phyloP scores from a whole-genome alignment of 2,329 filamentous ascomycete species.

The Cladobotryum protrusum region DNA sequence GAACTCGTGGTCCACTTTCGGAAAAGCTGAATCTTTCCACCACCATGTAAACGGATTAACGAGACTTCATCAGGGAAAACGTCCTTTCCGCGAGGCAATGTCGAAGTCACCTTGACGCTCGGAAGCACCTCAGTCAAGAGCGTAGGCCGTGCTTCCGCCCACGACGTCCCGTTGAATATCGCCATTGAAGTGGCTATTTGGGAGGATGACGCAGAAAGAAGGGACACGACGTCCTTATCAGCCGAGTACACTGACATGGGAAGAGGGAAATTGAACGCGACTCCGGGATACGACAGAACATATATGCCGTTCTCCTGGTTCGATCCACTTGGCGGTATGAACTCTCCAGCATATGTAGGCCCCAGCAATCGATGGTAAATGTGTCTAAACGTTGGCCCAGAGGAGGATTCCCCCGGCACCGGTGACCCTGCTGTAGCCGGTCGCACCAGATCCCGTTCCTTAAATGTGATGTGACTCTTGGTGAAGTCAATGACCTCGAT shows the following conservation, averaged over 20 bases:
- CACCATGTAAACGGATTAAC: conserved; percentile 68
- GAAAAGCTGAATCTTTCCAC: conserved; percentile 70
- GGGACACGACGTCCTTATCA: conserved; percentile 72
- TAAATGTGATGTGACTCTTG: conserved; percentile 77
- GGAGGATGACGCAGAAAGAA: conserved; percentile 73
- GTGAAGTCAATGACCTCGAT: conserved; percentile 90
- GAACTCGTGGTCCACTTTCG: conserved; percentile 62
- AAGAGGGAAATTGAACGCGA: conserved; percentile 87
- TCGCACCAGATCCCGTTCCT: conserved; percentile 70
- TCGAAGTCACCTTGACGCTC: conserved; percentile 64
- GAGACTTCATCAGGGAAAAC: conserved; percentile 85
- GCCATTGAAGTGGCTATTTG: conserved; percentile 80
- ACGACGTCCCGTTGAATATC: conserved; percentile 83
- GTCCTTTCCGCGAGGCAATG: conserved; percentile 67
- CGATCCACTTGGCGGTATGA: conserved; percentile 56
- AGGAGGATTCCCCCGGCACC: conserved; percentile 25
- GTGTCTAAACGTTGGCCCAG: conserved; percentile 74
- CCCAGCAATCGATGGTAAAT: conserved; percentile 93
- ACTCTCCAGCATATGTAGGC: conserved; percentile 91
- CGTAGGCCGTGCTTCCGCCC: conserved; percentile 71
- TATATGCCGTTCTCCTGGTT: conserved; percentile 63
- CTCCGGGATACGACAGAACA: conserved; percentile 86
- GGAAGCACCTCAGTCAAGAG: conserved; percentile 72
- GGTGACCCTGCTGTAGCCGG: conserved; percentile 36
- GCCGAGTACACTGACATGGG: conserved; percentile 68